Conservation (phyloP, 441 rosid genomes). For the Gossypium schwendimanii region DNA sequence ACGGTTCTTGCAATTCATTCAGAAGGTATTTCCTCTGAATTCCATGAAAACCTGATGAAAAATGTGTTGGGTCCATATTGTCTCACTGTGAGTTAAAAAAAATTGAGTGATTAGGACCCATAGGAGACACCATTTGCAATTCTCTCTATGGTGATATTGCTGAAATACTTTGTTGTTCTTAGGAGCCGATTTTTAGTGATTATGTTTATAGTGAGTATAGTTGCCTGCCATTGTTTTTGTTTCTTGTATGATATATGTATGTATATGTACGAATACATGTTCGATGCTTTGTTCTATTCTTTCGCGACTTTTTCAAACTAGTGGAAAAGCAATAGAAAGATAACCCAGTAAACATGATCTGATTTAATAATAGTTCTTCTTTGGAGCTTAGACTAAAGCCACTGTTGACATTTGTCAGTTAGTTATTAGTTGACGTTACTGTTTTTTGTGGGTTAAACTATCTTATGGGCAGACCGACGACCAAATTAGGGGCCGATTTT, state of each 20-base stretch:
- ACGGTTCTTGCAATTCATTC: conserved; percentile 78
- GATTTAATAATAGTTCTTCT: too few species aligned
- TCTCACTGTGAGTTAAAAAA: not conserved
- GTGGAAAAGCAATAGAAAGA: not conserved
- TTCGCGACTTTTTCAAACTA: not conserved
- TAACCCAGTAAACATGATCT: not conserved
- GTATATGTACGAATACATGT: not conserved
- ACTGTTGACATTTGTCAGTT: too few species aligned
- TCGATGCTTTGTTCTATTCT: not conserved
- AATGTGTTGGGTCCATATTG: conserved; percentile 1
- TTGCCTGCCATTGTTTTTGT: not conserved
- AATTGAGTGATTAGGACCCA: not conserved
- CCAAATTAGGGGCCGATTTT: not conserved
- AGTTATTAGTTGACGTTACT: too few species aligned
- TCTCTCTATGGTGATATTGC: not conserved
- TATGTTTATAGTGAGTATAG: conserved; percentile 1
- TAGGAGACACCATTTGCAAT: not conserved
- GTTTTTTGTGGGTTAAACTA: too few species aligned
- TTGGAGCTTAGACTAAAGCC: too few species aligned
- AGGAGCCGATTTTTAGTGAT: not conserved
- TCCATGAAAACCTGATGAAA: conserved; percentile 6
- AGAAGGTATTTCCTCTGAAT: conserved; percentile 55
- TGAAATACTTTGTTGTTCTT: not conserved
- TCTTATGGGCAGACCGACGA: too few species aligned
- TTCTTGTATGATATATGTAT: not conserved